Evolutionary conservation across 768 basidiomycete species (phyloP).

Genomic region (Baorangia bicolor): DNA sequence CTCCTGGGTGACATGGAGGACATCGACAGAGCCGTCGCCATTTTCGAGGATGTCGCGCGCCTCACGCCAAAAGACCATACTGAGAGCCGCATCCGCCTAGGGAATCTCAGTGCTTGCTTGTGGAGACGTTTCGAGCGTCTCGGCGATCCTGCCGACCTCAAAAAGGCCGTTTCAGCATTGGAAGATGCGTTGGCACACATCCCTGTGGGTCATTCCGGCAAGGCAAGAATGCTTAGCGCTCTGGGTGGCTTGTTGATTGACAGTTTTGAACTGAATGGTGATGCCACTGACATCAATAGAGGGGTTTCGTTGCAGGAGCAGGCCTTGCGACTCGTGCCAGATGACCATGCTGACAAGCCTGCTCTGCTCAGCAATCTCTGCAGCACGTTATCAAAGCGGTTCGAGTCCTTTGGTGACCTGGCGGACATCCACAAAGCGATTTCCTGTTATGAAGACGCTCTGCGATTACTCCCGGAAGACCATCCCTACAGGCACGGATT

Average conservation of each 20-base stretch:
- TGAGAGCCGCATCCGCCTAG: background rate
- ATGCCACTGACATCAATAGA: background rate
- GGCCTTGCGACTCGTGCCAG: background rate
- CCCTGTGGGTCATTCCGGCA: background rate
- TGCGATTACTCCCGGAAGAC: background rate
- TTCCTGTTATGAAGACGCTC: background rate
- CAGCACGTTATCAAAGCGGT: background rate
- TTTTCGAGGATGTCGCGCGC: background rate
- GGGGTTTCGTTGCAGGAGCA: background rate
- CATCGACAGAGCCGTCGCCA: background rate
- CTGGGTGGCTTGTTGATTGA: background rate
- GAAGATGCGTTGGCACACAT: background rate
- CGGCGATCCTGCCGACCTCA: background rate
- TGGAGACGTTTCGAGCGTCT: background rate
- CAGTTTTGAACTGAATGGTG: conserved; percentile 1
- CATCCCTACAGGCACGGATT: background rate
- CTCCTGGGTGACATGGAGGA: background rate
- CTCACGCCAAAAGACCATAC: background rate
- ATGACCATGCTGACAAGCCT: background rate
- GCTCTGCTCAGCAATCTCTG: background rate
- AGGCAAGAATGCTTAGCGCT: background rate
- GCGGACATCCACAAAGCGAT: conserved; percentile 4
- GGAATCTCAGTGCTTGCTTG: background rate
- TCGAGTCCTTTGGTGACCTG: background rate
- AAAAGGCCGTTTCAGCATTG: background rate